Conservation (phyloP, 2,329 filamentous ascomycete genomes). For the Passalora sequoiae region DNA sequence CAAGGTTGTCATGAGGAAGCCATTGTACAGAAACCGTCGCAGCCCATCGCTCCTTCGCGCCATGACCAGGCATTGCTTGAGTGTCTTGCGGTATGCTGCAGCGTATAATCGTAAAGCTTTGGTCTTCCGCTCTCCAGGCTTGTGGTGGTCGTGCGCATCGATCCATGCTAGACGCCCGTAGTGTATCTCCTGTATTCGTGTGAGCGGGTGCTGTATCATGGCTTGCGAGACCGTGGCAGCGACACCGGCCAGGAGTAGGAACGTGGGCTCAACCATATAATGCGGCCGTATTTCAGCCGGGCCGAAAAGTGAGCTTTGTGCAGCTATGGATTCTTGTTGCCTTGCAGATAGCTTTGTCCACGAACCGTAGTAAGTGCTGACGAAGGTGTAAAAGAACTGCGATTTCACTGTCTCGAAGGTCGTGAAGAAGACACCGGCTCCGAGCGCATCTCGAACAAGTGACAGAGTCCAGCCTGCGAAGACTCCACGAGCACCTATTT, state of each 20-base stretch:
- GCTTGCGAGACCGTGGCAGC: constrained; percentile 65
- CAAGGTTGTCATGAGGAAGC: constrained; percentile 67
- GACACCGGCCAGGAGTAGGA: constrained; percentile 64
- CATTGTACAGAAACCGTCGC: constrained; percentile 61
- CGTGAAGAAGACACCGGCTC: constrained; percentile 67
- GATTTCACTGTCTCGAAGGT: constrained; percentile 72
- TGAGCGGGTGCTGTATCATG: constrained; percentile 64
- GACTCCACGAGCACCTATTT: constrained; percentile 66
- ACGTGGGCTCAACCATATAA: constrained; percentile 68
- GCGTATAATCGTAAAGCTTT: constrained; percentile 62
- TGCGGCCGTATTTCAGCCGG: constrained; percentile 62
- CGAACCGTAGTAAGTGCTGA: constrained; percentile 62
- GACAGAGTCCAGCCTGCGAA: constrained; percentile 69
- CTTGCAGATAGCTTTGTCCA: constrained; percentile 32
- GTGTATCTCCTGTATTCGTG: constrained; percentile 65
- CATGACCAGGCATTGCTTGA: constrained; percentile 54
- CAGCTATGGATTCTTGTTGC: constrained; percentile 30
- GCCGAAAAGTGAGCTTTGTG: constrained; percentile 20
- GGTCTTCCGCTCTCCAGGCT: constrained; percentile 39
- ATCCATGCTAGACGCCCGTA: constrained; percentile 68
- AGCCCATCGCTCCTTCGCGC: constrained; percentile 56
- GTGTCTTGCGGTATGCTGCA: constrained; percentile 65
- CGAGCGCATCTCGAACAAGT: constrained; percentile 64
- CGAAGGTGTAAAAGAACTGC: constrained; percentile 66
- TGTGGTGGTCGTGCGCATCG: constrained; percentile 49